Evolutionary conservation across 1,284 basidiomycete genomes (phyloP), one percentile per base, ranked within the genome.

Genomic region (Ustilago crameri): DNA sequence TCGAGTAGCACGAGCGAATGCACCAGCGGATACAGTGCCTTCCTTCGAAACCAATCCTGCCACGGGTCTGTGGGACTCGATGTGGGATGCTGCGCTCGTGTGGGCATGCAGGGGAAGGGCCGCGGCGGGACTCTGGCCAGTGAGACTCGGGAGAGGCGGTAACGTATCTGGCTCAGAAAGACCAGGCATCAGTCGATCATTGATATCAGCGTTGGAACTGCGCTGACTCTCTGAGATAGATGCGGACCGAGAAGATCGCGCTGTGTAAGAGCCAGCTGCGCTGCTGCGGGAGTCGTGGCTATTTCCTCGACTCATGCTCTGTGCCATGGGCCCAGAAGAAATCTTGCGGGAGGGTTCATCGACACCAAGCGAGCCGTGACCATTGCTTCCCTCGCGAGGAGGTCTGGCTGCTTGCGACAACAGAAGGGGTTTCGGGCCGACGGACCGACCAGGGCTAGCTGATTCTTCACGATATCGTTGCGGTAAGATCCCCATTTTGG

Each of bases 261-360:
- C 42, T 23, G 64, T 69, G 26, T 52, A 27, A 0, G 60, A 63
- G 9, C 54, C 59, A 5, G 59, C 58, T 3, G 32, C 27, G 46
- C 58, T 66, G 37, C 62, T 53, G 27, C 51, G 30, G 4, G 37
- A n/a, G 26, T 60, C 47, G 30, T 61, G 65, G 40, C 61, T 60
- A 34, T 46, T 61, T 1, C 59, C 57, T 5, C 54, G 43, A 40
- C 59, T 70, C 54, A 58, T 61, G 52, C 58, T 59, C 15, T 68
- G 68, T 0, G 65, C 75, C 62, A 79, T 59, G 0, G 77, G 77
- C 3, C 77, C 77, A 8, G 72, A 76, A 3, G 77, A 78, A 10
- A 79, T 46, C 43, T 77, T 79, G 10, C 77, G 63, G 18, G 68
- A 74, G 3, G 63, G 60, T 23, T 69, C 65, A n/a, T 78, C 77